Percentiles rank a stretch among this genome's conserved stretches.
These are phyloP conservation scores for Tetrahymena borealis DNA, from an alignment of 73 alveolate species.

Conservation along the genomic window DNA sequence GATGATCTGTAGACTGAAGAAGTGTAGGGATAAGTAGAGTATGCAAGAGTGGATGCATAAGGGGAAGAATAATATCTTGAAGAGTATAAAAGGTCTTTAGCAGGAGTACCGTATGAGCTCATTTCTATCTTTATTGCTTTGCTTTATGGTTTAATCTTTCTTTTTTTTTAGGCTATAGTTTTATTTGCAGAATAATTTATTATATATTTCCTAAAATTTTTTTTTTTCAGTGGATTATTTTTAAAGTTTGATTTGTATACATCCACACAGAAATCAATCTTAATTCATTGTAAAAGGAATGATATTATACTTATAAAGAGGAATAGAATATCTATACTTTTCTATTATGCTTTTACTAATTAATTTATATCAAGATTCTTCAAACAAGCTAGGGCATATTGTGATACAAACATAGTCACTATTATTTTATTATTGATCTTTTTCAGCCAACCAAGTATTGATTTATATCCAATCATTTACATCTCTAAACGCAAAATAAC, in stretches of 20 bases:
- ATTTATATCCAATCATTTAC: not conserved
- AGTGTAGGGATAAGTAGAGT: not conserved
- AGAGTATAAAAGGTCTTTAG: not conserved
- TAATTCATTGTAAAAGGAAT: too few species aligned
- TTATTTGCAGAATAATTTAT: not conserved
- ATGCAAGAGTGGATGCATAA: not conserved
- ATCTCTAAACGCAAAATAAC: too few species aligned
- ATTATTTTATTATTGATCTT: not conserved
- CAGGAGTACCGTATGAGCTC: not conserved
- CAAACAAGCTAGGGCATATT: too few species aligned
- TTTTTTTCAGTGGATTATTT: not conserved
- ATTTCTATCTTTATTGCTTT: not conserved
- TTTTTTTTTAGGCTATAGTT: not conserved
- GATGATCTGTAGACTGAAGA: not conserved
- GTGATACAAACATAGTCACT: too few species aligned
- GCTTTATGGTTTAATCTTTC: not conserved
- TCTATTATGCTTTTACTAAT: too few species aligned
- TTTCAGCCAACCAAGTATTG: not conserved
- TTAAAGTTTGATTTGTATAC: too few species aligned
- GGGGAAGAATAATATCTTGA: not conserved
- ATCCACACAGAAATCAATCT: too few species aligned
- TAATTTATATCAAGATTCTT: too few species aligned
- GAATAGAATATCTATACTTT: too few species aligned
- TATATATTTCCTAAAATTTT: not conserved
- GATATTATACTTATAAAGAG: too few species aligned